Evolutionary conservation across 148 eudicot genomes (phyloP).

Genomic region (Arbutus unedo): DNA sequence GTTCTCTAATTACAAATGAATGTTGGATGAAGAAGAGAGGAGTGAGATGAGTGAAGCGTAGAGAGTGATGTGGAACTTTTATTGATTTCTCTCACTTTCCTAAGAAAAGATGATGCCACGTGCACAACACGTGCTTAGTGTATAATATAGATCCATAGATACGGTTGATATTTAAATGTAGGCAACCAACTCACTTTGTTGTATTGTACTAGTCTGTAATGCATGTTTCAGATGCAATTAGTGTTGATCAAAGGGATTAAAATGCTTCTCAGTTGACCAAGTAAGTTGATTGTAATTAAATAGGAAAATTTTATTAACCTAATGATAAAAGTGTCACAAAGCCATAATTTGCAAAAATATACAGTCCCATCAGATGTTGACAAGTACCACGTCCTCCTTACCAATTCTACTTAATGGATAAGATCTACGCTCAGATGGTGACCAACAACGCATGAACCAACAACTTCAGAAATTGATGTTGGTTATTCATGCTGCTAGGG

Average conservation of each 20-base stretch:
- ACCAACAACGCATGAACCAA: not conserved
- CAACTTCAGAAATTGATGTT: not conserved
- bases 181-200: not conserved
- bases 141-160: not conserved
- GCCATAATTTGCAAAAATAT: not conserved
- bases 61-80: too few relatives aligned
- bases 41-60: too few relatives aligned
- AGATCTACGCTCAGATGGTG: not conserved
- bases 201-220: not conserved
- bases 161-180: not conserved
- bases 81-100: too few relatives aligned
- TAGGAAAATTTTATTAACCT: not conserved
- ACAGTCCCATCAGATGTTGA: not conserved
- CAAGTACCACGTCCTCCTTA: not conserved
- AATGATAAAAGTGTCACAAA: not conserved
- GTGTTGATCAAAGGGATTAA: not conserved
- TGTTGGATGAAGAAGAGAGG: too few relatives aligned
- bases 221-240: not conserved
- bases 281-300: not conserved
- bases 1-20: too few relatives aligned
- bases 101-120: too few relatives aligned
- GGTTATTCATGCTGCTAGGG: not conserved
- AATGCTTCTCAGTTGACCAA: not conserved
- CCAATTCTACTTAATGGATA: not conserved
- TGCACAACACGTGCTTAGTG: too few relatives aligned